Evolutionary conservation across 306 rosid species (phyloP), one percentile per base, ranked within the genome.

Genomic region (Vigna unguiculata): DNA sequence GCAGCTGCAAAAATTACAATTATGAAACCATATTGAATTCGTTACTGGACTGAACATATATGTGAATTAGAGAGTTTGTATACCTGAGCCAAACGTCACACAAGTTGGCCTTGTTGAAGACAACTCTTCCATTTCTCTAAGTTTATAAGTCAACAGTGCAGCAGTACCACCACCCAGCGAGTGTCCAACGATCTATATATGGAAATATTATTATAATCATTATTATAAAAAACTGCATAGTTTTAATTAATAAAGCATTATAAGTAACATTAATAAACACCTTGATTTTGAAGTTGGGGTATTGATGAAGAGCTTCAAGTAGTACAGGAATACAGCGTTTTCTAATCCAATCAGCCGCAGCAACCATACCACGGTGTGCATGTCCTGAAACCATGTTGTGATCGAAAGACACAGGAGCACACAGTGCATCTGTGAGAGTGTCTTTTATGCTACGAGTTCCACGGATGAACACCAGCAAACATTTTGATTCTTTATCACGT

Each of bases 361-460:
- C 95, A 83, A 90, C 93, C 98, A 94, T 90, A 76, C 98, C 98
- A 72, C 96, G 89, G 78, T 92, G 98, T 34, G 96, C 98, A 84
- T 91, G 89, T 75, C 98, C 98, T 53, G 92, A 86, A 80, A 94
- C 84, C 59, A 85, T 80, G 82, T 92, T 90, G 89, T 32, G 36
- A 80, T 90, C 90, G 84, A 94, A 94, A 61, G 98, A 93, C 72
- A 88, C 91, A 30, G 92, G 96, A n/a, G 95, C 91, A 22, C 96
- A 95, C 41, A 97, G 89, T 80, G 89, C 98, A 63, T 97, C 98
- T 28, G 98, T 94, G 62, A 94, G 80, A 3, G 98, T 94, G 75
- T 94, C 98, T 90, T 90, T 92, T 69, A 94, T 86, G 85, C 98
- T 89, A 81, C 87, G 98, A 22, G 97, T 94, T 17, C 98, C 98